Evolutionary conservation across 495 filamentous ascomycete genomes (phyloP).

Genomic region (Stereocaulon alpinum): DNA sequence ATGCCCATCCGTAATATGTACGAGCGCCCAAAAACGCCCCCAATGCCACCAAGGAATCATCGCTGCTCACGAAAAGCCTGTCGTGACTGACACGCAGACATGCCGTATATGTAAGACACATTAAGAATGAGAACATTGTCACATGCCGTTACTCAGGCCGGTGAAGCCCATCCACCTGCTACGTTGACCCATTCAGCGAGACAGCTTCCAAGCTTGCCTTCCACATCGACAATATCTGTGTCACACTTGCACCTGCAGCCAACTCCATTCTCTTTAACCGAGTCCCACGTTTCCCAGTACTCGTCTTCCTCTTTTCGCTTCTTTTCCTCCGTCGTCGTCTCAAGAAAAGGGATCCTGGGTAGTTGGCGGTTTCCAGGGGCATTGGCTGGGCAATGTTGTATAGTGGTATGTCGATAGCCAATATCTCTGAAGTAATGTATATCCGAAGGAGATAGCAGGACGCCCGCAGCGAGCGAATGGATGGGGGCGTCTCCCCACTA

Average conservation of each 20-base stretch:
- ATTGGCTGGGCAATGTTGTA: slow-evolving; percentile 97
- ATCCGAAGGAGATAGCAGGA: slow-evolving; percentile 67
- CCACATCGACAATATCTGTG: slow-evolving; percentile 96
- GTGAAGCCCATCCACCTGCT: slow-evolving; percentile 82
- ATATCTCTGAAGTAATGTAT: slow-evolving; percentile 99
- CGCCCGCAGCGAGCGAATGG: slow-evolving; percentile 91
- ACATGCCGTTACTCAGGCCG: slow-evolving; percentile 32
- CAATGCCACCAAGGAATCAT: slow-evolving; percentile 1
- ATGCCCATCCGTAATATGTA: slow-evolving; percentile 4
- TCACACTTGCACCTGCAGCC: slow-evolving; percentile 96
- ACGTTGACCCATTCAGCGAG: slow-evolving; percentile 95
- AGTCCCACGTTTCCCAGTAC: slow-evolving; percentile 86
- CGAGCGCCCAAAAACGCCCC: slow-evolving; percentile 11
- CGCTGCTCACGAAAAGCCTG: slow-evolving; percentile 6
- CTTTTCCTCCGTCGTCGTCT: slow-evolving; percentile 76
- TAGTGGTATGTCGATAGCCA: slow-evolving; percentile 96
- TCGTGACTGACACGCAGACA: not conserved
- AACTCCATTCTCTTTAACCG: slow-evolving; percentile 88
- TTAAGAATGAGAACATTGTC: slow-evolving; percentile 3
- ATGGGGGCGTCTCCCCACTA: slow-evolving; percentile 99
- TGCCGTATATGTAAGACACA: not conserved
- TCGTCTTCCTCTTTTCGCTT: slow-evolving; percentile 87
- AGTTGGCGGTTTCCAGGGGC: slow-evolving; percentile 76
- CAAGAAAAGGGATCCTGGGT: slow-evolving; percentile 68
- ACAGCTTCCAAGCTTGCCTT: slow-evolving; percentile 93